Percentiles rank a stretch among this genome's conserved stretches.
Evolutionary conservation across 208 protist species (phyloP).

Genomic region (Leishmania tropica): DNA sequence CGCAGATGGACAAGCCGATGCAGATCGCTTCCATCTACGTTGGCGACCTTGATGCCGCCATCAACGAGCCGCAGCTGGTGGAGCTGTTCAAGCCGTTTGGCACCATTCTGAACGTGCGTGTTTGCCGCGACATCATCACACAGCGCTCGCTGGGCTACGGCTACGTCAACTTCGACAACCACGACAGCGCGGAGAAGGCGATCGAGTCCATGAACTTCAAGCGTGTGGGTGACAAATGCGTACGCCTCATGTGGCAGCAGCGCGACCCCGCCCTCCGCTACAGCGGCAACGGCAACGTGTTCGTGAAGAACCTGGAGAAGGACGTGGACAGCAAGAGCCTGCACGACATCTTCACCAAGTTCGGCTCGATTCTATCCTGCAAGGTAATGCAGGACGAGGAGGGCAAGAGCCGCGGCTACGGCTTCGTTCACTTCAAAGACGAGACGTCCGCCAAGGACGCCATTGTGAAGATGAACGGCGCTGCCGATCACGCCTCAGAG

Average conservation of each 20-base stretch:
- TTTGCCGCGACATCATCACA: slow-evolving; percentile 98
- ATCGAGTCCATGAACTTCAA: slow-evolving; percentile 99
- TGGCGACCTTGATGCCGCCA: slow-evolving; percentile 96
- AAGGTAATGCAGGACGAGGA: slow-evolving; percentile 95
- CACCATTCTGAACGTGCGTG: slow-evolving; percentile 97
- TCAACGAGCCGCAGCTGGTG: slow-evolving; percentile 95
- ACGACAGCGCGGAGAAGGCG: slow-evolving; percentile 96
- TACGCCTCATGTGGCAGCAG: slow-evolving; percentile 99
- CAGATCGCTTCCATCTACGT: slow-evolving; percentile 98
- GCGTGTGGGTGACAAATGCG: slow-evolving; percentile 92
- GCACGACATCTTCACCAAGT: slow-evolving; percentile 97
- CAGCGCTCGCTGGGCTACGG: slow-evolving; percentile 98
- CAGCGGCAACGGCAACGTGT: slow-evolving; percentile 98
- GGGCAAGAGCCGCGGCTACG: slow-evolving; percentile 97
- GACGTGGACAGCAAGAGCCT: slow-evolving; percentile 97
- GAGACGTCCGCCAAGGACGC: slow-evolving; percentile 94
- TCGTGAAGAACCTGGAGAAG: slow-evolving; percentile 98
- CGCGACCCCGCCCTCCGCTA: slow-evolving; percentile 98
- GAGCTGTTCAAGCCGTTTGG: slow-evolving; percentile 98
- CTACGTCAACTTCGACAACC: slow-evolving; percentile 99
- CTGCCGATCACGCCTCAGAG: slow-evolving; percentile 90
- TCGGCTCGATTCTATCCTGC: slow-evolving; percentile 99
- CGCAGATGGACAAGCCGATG: slow-evolving; percentile 63
- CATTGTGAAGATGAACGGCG: slow-evolving; percentile 98
- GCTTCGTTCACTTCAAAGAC: slow-evolving; percentile 99